A percentile compares a stretch with the other conserved stretches of the same genome.
Evolutionary conservation across 805 yeast species (phyloP).

Genomic region (Wickerhamiella australiensis): DNA sequence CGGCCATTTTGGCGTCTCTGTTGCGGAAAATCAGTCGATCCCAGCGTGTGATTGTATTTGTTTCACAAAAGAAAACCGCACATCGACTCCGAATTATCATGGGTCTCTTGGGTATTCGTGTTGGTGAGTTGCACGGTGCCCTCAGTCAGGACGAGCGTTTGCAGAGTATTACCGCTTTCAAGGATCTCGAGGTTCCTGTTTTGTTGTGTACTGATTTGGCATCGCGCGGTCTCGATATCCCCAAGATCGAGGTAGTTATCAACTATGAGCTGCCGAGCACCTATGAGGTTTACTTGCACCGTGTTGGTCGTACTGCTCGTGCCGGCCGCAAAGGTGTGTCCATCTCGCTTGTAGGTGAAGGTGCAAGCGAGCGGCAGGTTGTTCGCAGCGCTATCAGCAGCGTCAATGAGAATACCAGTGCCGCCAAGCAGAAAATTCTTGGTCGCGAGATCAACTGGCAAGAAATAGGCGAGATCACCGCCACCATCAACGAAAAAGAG

Average conservation of each 20-base stretch:
- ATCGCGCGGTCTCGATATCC: constrained; percentile 98
- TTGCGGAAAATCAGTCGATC: constrained; percentile 57
- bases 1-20: constrained; percentile 66
- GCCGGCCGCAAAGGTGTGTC: constrained; percentile 95
- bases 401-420: constrained; percentile 34
- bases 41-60: constrained; percentile 77
- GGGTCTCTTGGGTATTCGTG: constrained; percentile 61
- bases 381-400: constrained; percentile 83
- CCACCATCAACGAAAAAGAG: constrained; percentile 46
- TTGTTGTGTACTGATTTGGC: constrained; percentile 95
- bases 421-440: constrained; percentile 45
- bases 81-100: constrained; percentile 78
- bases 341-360: constrained; percentile 87
- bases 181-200: constrained; percentile 70
- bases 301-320: constrained; percentile 99
- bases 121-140: constrained; percentile 71
- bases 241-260: constrained; percentile 88
- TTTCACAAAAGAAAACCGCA: constrained; percentile 81
- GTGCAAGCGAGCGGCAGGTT: constrained; percentile 71
- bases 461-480: constrained; percentile 58
- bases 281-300: constrained; percentile 82
- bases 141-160: constrained; percentile 86
- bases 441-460: constrained; percentile 89
- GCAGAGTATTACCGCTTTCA: constrained; percentile 68
- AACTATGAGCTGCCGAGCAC: constrained; percentile 94